Conservation (phyloP, 1,139 yeast genomes). For the Suhomyces ambrosiae region DNA sequence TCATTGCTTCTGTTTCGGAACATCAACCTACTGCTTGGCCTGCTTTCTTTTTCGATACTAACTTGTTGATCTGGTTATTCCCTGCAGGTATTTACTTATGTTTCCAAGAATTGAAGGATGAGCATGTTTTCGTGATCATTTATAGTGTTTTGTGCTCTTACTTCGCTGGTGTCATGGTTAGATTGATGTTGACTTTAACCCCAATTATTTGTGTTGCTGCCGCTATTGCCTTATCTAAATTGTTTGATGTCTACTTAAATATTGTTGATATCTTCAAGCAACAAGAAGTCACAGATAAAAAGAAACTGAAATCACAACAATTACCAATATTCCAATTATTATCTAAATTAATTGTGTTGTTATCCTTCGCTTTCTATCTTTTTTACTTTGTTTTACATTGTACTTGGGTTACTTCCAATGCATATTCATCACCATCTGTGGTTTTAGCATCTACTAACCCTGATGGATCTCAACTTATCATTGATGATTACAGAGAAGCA, state of each 20-base stretch:
- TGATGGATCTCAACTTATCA: constrained; percentile 82
- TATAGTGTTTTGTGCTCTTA: constrained; percentile 91
- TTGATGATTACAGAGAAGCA: constrained; percentile 98
- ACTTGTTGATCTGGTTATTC: constrained; percentile 93
- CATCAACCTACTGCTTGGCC: constrained; percentile 99
- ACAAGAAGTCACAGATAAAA: constrained; percentile 7
- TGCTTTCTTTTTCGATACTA: constrained; percentile 91
- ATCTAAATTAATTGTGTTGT: constrained; percentile 64
- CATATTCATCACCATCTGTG: constrained; percentile 97
- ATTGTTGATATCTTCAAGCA: constrained; percentile 48
- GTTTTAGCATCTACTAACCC: constrained; percentile 83
- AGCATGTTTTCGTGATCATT: constrained; percentile 89
- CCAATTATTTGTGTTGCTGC: constrained; percentile 92
- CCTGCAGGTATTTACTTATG: constrained; percentile 95
- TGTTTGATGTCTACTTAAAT: constrained; percentile 82
- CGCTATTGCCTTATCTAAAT: constrained; percentile 82
- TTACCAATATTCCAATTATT: constrained; percentile 41
- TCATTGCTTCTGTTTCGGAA: constrained; percentile 97
- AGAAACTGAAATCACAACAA: constrained; percentile 13
- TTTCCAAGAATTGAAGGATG: constrained; percentile 87
- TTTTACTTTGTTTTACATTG: constrained; percentile 88
- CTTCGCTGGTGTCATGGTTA: constrained; percentile 99
- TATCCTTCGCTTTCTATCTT: constrained; percentile 75
- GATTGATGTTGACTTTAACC: constrained; percentile 94
- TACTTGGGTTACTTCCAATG: constrained; percentile 95